Conservation (phyloP, 345 rosid species). For the Linum usitatissimum region DNA sequence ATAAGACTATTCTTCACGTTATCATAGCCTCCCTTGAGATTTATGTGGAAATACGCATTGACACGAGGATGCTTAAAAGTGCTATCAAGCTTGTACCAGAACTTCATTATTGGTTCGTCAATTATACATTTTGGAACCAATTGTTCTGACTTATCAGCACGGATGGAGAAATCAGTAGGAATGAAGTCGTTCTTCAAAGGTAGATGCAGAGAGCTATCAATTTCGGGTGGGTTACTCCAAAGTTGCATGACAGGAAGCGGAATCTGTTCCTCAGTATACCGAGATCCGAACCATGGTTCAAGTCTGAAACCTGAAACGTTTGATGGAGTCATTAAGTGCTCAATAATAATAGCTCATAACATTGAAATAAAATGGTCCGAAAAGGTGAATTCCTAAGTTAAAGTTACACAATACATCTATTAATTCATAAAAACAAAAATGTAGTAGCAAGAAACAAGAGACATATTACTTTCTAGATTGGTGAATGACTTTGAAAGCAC, state of each 20-base stretch:
- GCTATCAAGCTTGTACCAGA: constrained; percentile 91
- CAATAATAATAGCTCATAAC: constrained; percentile 1
- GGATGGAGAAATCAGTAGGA: constrained; percentile 72
- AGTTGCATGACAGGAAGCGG: constrained; percentile 50
- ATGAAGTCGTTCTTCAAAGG: constrained; percentile 78
- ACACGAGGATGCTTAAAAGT: constrained; percentile 83
- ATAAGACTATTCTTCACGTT: constrained; percentile 57
- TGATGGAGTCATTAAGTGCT: background rate
- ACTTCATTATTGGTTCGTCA: constrained; percentile 68
- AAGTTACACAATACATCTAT: no score
- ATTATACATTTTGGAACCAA: constrained; percentile 55
- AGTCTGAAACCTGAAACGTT: constrained; percentile 42
- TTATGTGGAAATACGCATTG: constrained; percentile 70
- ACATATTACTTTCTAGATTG: constrained; percentile 47
- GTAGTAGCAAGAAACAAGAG: background rate
- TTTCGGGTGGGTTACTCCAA: constrained; percentile 71
- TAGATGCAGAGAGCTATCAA: constrained; percentile 58
- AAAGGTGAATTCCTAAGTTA: background rate
- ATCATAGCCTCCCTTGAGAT: constrained; percentile 68
- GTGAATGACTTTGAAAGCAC: constrained; percentile 60
- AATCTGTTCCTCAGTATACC: constrained; percentile 56
- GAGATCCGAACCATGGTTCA: constrained; percentile 94
- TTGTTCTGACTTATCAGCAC: constrained; percentile 28
- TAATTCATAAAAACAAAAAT: background rate
- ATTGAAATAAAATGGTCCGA: background rate